phyloP scores from a whole-genome alignment of 257 asterid genomes.

The Catharanthus roseus region DNA sequence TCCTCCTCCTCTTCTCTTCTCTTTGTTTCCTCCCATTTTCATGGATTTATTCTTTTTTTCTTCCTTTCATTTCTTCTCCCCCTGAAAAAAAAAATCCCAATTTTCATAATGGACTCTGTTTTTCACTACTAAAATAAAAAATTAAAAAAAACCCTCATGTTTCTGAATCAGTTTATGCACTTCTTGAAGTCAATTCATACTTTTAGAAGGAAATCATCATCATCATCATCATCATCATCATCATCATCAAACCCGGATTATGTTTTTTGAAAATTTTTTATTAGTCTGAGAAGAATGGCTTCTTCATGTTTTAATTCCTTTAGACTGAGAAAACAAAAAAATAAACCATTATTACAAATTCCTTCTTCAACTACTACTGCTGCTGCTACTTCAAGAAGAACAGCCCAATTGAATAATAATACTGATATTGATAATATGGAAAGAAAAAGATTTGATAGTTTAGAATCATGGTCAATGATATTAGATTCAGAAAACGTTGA shows the following conservation, averaged over 20 bases:
- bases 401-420: slow-evolving; percentile 35
- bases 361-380: too few species aligned
- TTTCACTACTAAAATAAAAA: slow-evolving; percentile 52
- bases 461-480: slow-evolving; percentile 98
- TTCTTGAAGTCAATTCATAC: slow-evolving; percentile 81
- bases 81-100: too few species aligned
- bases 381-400: slow-evolving; percentile 27
- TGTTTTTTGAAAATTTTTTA: too few species aligned
- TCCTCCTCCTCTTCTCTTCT: too few species aligned
- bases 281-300: slow-evolving; percentile 33
- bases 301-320: slow-evolving; percentile 70
- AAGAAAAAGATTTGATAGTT: slow-evolving; percentile 78
- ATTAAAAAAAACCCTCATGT: slow-evolving; percentile 34
- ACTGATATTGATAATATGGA: slow-evolving; percentile 57
- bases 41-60: slow-evolving; percentile 7
- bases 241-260: too few species aligned
- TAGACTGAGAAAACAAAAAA: slow-evolving; percentile 42
- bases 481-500: slow-evolving; percentile 83
- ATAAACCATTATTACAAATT: slow-evolving; percentile 26
- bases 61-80: slow-evolving; percentile 1
- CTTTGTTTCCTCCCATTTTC: slow-evolving; percentile 20
- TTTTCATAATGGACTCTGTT: background rate
- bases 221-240: too few species aligned
- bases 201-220: slow-evolving; percentile 49
- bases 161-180: slow-evolving; percentile 74